Base-by-base conservation (phyloP, 192 early-diverging fungal genomes). In the Coemansia sp. region DNA sequence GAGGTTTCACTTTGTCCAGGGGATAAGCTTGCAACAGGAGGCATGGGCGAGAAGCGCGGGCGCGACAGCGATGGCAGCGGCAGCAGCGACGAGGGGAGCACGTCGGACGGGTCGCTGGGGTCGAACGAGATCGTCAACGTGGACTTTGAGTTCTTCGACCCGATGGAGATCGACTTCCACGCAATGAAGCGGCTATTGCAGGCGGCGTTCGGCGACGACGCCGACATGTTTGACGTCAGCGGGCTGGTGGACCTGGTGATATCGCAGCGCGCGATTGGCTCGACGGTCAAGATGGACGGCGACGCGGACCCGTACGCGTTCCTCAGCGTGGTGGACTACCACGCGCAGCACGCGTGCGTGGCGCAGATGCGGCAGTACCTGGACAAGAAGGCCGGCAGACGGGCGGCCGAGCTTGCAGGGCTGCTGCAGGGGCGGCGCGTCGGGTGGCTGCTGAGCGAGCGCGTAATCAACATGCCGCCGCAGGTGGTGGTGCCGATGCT, bases 391-490 rank as follows among this genome's bases (percentile, higher is more conserved):
- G 59, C 65, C 10, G 81, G 35, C 42, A 56, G 27, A 62, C 8
- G 29, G 12, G 14, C 19, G 32, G 36, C 22, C 21, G 8, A 8
- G 20, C 58, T 58, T 47, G 60, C 9, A 23, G 32, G 64, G 64
- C 20, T 72, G 60, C 17, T 79, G 73, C 32, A 64, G 47, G 20
- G 48, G 58, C 22, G 39, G 9, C 42, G 79, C 11, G 68, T 83
- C 12, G 93, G 84, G 0, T 52, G 94, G 46, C 59, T 98, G 20
- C 19, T 98, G 17, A 91, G 84, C 56, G 94, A 96, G 53, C 78
- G 95, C 5, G 82, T 98, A 20, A 82, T 98, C 62, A 98, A 98
- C 62, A 93, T 98, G 91, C 95, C 95, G 9, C 90, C 93, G 22
- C 87, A 95, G 58, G 80, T 96, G 8, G 83, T 88, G 1, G 87